Conservation (phyloP, 2,329 filamentous ascomycete genomes). For the Aspergillus felis region DNA sequence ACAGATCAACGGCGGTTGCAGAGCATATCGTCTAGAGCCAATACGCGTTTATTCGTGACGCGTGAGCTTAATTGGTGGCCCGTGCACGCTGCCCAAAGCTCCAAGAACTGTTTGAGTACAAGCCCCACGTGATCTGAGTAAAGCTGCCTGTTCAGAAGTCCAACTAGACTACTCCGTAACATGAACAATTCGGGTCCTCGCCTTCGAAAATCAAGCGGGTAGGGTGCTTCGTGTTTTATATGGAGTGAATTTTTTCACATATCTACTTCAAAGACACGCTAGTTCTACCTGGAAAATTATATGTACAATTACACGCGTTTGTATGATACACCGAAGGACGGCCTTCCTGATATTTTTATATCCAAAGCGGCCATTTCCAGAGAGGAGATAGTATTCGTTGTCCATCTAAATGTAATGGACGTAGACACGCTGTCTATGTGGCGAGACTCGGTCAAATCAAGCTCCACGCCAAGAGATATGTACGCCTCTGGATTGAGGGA, state of each 20-base stretch:
- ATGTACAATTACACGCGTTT: background rate
- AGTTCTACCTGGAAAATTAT: background rate
- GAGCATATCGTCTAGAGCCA: conserved; percentile 12
- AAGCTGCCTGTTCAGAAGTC: background rate
- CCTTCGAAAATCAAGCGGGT: background rate
- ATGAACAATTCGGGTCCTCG: background rate
- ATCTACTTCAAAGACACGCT: background rate
- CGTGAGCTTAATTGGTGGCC: conserved; percentile 38
- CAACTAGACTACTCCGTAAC: background rate
- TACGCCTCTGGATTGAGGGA: background rate
- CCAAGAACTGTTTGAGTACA: background rate
- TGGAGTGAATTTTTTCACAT: background rate
- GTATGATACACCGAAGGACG: conserved; percentile 1
- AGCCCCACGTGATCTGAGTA: background rate
- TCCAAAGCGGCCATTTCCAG: background rate
- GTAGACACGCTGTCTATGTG: background rate
- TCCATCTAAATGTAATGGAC: background rate
- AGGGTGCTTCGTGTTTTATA: background rate
- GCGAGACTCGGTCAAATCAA: background rate
- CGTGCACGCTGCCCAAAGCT: conserved; percentile 21
- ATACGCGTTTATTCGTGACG: conserved; percentile 33
- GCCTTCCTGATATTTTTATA: background rate
- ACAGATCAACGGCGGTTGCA: background rate
- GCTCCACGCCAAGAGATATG: background rate
- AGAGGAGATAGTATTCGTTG: conserved; percentile 6